Evolutionary conservation across 371 early-diverging fungal species (phyloP), one percentile per base, ranked within the genome.

Genomic region (Apophysomyces elegans): DNA sequence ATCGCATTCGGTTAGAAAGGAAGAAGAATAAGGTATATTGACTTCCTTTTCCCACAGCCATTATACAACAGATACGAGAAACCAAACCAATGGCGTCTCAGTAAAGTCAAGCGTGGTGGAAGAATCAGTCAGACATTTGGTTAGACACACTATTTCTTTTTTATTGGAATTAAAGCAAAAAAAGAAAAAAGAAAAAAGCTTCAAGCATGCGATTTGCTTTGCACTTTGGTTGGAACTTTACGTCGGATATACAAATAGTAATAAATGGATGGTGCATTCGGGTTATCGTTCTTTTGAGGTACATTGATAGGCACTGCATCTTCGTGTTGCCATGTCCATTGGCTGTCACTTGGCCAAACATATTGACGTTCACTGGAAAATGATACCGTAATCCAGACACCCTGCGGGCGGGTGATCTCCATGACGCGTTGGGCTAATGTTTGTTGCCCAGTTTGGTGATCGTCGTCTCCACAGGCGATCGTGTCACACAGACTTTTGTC

Each of bases 51-150:
- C 36, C 41, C 47, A 59, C 79, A 88, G 73, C 99, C 99, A 16
- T 75, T 99, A 61, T 95, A 82, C 82, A 97, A 96, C 82, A 88
- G 94, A 70, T 97, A 92, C 79, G 96, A 94, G 63, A 87, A 91
- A 66, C 93, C 92, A 8, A 90, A 95, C 72, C 91, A 92, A 66
- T 95, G 95, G 95, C 88, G 95, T 59, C 84, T 95, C 61, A 90
- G 90, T 75, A 85, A 86, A 35, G 87, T 90, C 62, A 91, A 91
- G 70, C 85, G 89, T 43, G 89, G 90, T 64, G 84, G 86, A 54
- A 83, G 91, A 58, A 85, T 87, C 68, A 92, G 90, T 59, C 94
- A 94, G 73, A 93, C 94, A 7, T 94, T 94, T 77, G 85, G 85
- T 57, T 82, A 81, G 41, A 41, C 5, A 41, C 3, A 41, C 41